Evolutionary conservation across 257 asterid species (phyloP), one percentile per base, ranked within the genome.

Genomic region (Eucommia ulmoides): DNA sequence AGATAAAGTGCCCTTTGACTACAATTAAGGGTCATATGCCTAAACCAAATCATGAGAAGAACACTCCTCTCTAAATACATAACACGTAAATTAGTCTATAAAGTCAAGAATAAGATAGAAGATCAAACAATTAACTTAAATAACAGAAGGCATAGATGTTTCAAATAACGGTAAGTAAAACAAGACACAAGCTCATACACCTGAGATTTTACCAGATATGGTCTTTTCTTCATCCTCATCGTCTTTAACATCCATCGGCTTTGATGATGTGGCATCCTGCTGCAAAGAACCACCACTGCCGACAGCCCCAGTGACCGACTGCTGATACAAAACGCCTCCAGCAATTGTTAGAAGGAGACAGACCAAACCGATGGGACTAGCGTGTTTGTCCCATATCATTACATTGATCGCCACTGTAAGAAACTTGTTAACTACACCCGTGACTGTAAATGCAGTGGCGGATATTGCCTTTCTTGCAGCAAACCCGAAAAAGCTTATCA

Each of bases 371-470:
- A 83, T 62, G n/a, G 94, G 95, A 54, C 80, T 78, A 24, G 98
- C 88, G 71, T 86, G 98, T 72, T 86, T 91, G 74, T 91, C 98
- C 98, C 98, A 91, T 54, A 91, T 85, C 78, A 72, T 24, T 69
- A 91, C 94, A 65, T 91, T 91, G 53, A 91, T 91, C 0, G 88
- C 86, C 42, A 91, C 96, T 7, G 98, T 86, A 77, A 91, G 58
- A 58, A 91, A 86, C 74, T 86, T 91, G 71, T 91, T 91, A 62
- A 91, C 96, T 52, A 91, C 98, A 25, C 98, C 96, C 0, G 95
- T 83, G 33, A 91, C 98, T 0, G 98, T 91, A 61, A 91, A 91
- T 11, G 93, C 94, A 55, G 98, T 91, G 3, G 98, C 98, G 9
- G 98, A 86, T 24, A 91, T 76, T 4, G 95, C 96, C 71, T 91